These are phyloP conservation scores for Pythium phragmiticola DNA, from an alignment of 352 stramenopile genomes.

Conservation along the genomic window DNA sequence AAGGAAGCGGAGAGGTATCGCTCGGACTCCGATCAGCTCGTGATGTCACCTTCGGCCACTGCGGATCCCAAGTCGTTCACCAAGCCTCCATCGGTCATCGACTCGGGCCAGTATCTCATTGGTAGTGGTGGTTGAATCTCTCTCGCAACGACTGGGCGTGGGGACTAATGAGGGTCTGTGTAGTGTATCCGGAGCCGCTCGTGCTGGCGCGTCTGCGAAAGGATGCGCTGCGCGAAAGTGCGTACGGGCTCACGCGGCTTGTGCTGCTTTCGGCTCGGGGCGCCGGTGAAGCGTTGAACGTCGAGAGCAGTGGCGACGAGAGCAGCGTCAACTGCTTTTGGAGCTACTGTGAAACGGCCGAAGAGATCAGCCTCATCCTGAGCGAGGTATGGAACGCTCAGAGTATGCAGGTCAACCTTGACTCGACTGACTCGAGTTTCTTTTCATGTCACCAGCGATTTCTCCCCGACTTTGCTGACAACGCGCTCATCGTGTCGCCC, in stretches of 20 bases:
- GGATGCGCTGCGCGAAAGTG: conserved; percentile 64
- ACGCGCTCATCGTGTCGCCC: conserved; percentile 78
- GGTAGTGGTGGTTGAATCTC: conserved; percentile 29
- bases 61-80: conserved; percentile 13
- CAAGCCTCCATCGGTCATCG: conserved; percentile 35
- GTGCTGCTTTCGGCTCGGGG: conserved; percentile 47
- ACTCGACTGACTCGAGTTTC: background rate
- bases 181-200: conserved; percentile 76
- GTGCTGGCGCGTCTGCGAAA: conserved; percentile 79
- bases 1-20: conserved; percentile 26
- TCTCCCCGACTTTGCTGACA: conserved; percentile 61
- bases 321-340: conserved; percentile 51
- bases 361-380: conserved; percentile 83
- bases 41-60: conserved; percentile 8
- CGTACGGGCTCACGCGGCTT: conserved; percentile 78
- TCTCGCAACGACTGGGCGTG: background rate
- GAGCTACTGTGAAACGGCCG: conserved; percentile 83
- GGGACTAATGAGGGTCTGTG: background rate
- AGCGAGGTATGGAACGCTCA: conserved; percentile 37
- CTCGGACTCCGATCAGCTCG: conserved; percentile 5
- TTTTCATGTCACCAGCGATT: conserved; percentile 30
- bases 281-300: background rate
- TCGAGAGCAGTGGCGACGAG: background rate
- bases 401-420: background rate
- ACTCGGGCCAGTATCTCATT: conserved; percentile 75